Evolutionary conservation across 805 yeast genomes (phyloP).

Genomic region (Candida mattraensis): DNA sequence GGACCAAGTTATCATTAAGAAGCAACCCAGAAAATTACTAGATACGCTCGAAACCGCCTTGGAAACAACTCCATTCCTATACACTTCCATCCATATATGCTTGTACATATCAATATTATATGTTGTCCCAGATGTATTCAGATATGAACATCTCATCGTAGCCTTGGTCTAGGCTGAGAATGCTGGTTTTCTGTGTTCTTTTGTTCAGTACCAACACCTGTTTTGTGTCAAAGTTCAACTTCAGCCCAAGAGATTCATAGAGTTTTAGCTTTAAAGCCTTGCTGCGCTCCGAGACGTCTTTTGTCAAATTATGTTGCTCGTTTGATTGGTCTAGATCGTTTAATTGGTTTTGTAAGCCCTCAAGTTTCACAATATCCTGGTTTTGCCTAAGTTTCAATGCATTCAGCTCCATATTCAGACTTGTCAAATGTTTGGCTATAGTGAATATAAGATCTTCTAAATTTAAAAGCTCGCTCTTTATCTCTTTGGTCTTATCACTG

Average conservation of each 20-base stretch:
- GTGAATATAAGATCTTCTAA: slow-evolving; percentile 48
- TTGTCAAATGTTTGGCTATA: slow-evolving; percentile 53
- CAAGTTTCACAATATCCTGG: slow-evolving; percentile 37
- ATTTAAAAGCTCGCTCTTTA: slow-evolving; percentile 32
- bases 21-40: slow-evolving; percentile 72
- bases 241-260: slow-evolving; percentile 60
- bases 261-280: slow-evolving; percentile 55
- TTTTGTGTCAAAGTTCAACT: slow-evolving; percentile 40
- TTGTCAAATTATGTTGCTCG: slow-evolving; percentile 14
- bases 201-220: slow-evolving; percentile 52
- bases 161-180: slow-evolving; percentile 49
- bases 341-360: slow-evolving; percentile 32
- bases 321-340: slow-evolving; percentile 18
- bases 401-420: slow-evolving; percentile 45
- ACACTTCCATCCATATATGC: slow-evolving; percentile 3
- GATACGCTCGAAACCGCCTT: slow-evolving; percentile 1
- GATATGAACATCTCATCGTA: slow-evolving; percentile 69
- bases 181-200: slow-evolving; percentile 44
- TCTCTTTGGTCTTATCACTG: slow-evolving; percentile 32
- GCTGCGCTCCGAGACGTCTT: slow-evolving; percentile 35
- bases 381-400: slow-evolving; percentile 39
- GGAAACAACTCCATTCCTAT: slow-evolving; percentile 8
- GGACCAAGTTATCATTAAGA: slow-evolving; percentile 85
- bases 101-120: slow-evolving; percentile 28
- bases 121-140: slow-evolving; percentile 76